Conservation (phyloP, 2,329 filamentous ascomycete species). For the Microdochium nivale region DNA sequence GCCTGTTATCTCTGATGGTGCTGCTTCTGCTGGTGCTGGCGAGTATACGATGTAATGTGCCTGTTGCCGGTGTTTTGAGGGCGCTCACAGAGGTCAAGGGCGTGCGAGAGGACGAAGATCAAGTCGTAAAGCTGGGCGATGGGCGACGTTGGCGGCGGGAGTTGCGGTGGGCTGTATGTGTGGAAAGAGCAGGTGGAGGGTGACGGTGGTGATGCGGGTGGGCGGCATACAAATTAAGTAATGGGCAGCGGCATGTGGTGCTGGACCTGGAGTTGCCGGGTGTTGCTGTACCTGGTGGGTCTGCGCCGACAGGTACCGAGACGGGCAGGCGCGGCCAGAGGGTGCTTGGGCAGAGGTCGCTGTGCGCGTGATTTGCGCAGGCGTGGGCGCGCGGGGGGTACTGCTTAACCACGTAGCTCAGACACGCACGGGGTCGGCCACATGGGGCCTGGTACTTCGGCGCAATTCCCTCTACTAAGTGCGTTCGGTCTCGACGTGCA, state of each 20-base stretch:
- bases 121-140: not conserved
- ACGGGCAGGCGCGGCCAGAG: not conserved
- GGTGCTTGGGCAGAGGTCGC: not conserved
- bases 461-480: not conserved
- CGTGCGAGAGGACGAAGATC: not conserved
- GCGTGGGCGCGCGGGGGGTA: not conserved
- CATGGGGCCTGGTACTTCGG: not conserved
- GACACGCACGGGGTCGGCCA: not conserved
- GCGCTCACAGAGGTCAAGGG: not conserved
- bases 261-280: not conserved
- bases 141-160: not conserved
- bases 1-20: not conserved
- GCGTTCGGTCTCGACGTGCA: not conserved
- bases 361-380: not conserved
- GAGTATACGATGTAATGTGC: not conserved
- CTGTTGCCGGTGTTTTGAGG: not conserved
- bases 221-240: not conserved
- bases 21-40: not conserved
- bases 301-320: not conserved
- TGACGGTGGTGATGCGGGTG: not conserved
- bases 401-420: not conserved
- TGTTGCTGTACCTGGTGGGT: not conserved
- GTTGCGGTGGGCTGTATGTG: not conserved
- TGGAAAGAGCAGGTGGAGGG: not conserved
- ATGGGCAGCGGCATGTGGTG: not conserved